Evolutionary conservation across 495 filamentous ascomycete species (phyloP).

Genomic region (Parmelia sp.): DNA sequence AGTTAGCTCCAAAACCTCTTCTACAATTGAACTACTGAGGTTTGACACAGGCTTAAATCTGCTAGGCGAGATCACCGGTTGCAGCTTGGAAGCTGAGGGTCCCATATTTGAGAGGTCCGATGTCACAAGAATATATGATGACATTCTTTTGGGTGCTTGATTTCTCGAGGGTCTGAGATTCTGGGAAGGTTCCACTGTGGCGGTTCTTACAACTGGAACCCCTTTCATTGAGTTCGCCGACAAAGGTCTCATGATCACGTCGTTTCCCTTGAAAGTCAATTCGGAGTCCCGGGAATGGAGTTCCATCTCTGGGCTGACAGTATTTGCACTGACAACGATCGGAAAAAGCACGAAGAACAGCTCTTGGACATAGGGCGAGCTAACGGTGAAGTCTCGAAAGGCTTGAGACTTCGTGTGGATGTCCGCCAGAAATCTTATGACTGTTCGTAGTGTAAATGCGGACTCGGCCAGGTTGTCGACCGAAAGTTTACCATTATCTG

Average conservation of each 20-base stretch:
- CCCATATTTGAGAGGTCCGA: slow-evolving; percentile 53
- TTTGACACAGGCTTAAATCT: slow-evolving; percentile 37
- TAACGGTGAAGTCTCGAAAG: slow-evolving; percentile 74
- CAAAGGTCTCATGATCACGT: slow-evolving; percentile 71
- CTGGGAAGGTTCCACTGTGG: slow-evolving; percentile 50
- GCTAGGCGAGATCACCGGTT: slow-evolving; percentile 53
- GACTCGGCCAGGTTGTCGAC: slow-evolving; percentile 20
- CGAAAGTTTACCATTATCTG: not conserved
- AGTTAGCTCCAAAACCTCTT: slow-evolving; percentile 66
- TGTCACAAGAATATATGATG: slow-evolving; percentile 83
- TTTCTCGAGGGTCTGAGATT: slow-evolving; percentile 41
- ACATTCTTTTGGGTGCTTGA: slow-evolving; percentile 61
- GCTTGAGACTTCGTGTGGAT: slow-evolving; percentile 62
- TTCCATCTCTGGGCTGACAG: slow-evolving; percentile 74
- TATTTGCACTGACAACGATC: slow-evolving; percentile 74
- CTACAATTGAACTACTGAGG: slow-evolving; percentile 62
- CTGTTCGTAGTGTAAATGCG: slow-evolving; percentile 53
- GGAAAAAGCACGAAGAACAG: slow-evolving; percentile 77
- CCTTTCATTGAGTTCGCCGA: slow-evolving; percentile 47
- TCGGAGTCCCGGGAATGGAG: slow-evolving; percentile 69
- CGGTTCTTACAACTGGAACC: slow-evolving; percentile 64
- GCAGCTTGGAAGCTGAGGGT: slow-evolving; percentile 56
- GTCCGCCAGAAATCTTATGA: slow-evolving; percentile 72
- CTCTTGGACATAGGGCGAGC: slow-evolving; percentile 70
- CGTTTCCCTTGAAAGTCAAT: slow-evolving; percentile 77